A percentile compares a stretch with the other conserved stretches of the same genome.
Evolutionary conservation across 768 basidiomycete species (phyloP).

Genomic region (Galerina sulciceps): DNA sequence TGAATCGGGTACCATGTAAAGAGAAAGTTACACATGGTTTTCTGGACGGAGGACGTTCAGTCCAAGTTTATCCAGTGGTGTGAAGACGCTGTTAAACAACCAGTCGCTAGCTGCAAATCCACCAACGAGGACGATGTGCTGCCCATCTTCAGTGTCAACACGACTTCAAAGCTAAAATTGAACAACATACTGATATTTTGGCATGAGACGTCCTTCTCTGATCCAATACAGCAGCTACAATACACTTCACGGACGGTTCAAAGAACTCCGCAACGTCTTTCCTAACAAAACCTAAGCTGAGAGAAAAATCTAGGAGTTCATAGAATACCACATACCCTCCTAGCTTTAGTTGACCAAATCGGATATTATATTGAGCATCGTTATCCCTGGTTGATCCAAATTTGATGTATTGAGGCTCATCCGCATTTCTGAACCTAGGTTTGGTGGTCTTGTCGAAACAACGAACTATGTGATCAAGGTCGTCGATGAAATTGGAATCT

Average conservation of each 20-base stretch:
- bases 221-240: slow-evolving; percentile 31
- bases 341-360: slow-evolving; percentile 52
- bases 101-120: slow-evolving; percentile 63
- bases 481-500: slow-evolving; percentile 45
- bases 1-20: neutral
- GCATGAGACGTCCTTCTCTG: slow-evolving; percentile 23
- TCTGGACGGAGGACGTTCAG: slow-evolving; percentile 52
- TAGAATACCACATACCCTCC: slow-evolving; percentile 29
- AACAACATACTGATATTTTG: slow-evolving; percentile 30
- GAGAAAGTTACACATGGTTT: slow-evolving; percentile 48
- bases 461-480: slow-evolving; percentile 44
- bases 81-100: slow-evolving; percentile 46
- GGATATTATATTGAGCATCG: slow-evolving; percentile 43
- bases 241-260: slow-evolving; percentile 36
- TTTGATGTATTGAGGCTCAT: slow-evolving; percentile 49
- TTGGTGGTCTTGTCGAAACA: slow-evolving; percentile 55
- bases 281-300: slow-evolving; percentile 48
- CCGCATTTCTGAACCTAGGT: slow-evolving; percentile 42
- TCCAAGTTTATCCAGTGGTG: slow-evolving; percentile 36
- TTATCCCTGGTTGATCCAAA: slow-evolving; percentile 50
- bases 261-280: slow-evolving; percentile 37
- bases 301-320: neutral
- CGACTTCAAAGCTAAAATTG: neutral
- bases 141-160: neutral
- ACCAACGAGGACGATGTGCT: slow-evolving; percentile 41